Evolutionary conservation across 2,329 filamentous ascomycete genomes (phyloP).

Genomic region (Dactylella cylindrospora): DNA sequence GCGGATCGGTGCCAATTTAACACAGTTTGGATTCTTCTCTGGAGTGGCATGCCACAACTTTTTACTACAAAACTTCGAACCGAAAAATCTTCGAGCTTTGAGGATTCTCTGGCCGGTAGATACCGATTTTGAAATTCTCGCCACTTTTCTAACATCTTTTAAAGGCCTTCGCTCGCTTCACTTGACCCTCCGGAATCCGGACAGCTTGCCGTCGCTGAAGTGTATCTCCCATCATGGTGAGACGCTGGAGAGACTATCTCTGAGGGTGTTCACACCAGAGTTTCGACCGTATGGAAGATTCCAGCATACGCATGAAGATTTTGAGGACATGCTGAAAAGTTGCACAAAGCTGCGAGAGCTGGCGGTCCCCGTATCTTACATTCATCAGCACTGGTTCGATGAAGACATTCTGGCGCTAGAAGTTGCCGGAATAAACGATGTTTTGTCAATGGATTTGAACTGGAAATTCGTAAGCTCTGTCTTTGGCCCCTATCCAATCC

Average conservation of each 20-base stretch:
- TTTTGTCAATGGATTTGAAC: constrained; percentile 16
- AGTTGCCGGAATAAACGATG: background rate
- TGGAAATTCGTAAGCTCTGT: constrained; percentile 33
- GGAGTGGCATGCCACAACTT: constrained; percentile 24
- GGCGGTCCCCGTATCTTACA: constrained; percentile 22
- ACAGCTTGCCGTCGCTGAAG: constrained; percentile 14
- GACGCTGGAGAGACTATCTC: constrained; percentile 17
- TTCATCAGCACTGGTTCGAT: constrained; percentile 20
- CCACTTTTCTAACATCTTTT: constrained; percentile 25
- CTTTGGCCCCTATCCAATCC: background rate
- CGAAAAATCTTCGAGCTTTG: constrained; percentile 11
- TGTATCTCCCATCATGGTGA: constrained; percentile 35
- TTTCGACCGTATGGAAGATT: constrained; percentile 27
- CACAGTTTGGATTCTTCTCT: constrained; percentile 40
- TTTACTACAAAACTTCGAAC: constrained; percentile 18
- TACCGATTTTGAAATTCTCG: constrained; percentile 20
- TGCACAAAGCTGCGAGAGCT: constrained; percentile 31
- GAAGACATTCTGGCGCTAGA: background rate
- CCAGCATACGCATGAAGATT: constrained; percentile 13
- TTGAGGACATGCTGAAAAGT: constrained; percentile 16
- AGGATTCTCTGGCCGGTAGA: constrained; percentile 38
- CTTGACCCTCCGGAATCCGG: constrained; percentile 26
- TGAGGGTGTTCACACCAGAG: constrained; percentile 29
- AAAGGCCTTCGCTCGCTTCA: constrained; percentile 31
- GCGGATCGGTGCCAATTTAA: constrained; percentile 25